Conservation (phyloP, 176 grass and related monocot genomes). For the Phoenix dactylifera region DNA sequence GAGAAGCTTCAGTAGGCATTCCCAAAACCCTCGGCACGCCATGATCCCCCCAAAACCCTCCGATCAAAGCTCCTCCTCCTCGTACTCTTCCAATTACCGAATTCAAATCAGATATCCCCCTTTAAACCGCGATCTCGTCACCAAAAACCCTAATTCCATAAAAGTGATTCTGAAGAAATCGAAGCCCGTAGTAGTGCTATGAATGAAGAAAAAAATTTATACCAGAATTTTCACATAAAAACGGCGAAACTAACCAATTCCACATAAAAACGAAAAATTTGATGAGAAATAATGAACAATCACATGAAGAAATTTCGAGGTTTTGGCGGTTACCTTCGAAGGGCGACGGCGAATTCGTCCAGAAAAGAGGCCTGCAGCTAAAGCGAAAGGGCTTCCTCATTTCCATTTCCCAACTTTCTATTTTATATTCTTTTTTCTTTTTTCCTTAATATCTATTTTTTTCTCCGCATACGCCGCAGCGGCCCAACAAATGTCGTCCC, state of each 20-base stretch:
- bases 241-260: too few species aligned
- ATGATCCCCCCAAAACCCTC: conserved; percentile 24
- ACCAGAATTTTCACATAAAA: too few species aligned
- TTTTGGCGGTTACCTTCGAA: too few species aligned
- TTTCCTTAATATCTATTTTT: not conserved
- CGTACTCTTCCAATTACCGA: conserved; percentile 23
- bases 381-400: not conserved
- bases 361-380: not conserved
- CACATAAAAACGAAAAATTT: too few species aligned
- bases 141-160: not conserved
- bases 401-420: not conserved
- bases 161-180: not conserved
- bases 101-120: not conserved
- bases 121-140: too few species aligned
- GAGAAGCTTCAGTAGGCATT: conserved; percentile 80
- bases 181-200: not conserved
- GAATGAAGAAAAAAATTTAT: too few species aligned
- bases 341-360: too few species aligned
- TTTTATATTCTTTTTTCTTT: conserved; percentile 1
- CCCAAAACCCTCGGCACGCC: conserved; percentile 75
- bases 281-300: too few species aligned
- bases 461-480: not conserved
- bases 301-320: too few species aligned
- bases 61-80: not conserved
- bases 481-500: not conserved